Conservation (phyloP, 306 rosid species). For the Hylodesmum podocarpum region DNA sequence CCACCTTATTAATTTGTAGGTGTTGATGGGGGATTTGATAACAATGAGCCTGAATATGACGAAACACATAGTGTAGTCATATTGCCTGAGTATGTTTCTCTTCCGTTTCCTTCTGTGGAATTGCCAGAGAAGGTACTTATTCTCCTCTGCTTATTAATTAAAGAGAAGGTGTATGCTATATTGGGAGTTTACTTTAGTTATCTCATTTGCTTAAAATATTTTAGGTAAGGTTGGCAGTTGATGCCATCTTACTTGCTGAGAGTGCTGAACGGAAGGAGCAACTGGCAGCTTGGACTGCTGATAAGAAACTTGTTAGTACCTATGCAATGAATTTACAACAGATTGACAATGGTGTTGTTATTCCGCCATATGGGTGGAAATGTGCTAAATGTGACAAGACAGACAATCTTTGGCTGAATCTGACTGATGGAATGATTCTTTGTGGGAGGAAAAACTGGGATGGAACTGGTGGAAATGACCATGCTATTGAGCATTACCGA, state of each 20-base stretch:
- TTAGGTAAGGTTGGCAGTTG: constrained; percentile 93
- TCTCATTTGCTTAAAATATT: constrained; percentile 21
- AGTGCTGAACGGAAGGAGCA: constrained; percentile 91
- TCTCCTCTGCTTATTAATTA: neutral
- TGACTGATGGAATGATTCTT: constrained; percentile 84
- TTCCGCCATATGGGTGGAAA: constrained; percentile 94
- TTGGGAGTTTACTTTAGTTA: constrained; percentile 9
- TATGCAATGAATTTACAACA: constrained; percentile 74
- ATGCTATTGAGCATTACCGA: constrained; percentile 81
- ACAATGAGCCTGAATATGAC: constrained; percentile 73
- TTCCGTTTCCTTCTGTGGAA: constrained; percentile 95
- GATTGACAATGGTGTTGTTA: constrained; percentile 70
- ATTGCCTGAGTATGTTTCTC: constrained; percentile 75
- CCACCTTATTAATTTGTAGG: constrained; percentile 50
- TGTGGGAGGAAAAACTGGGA: constrained; percentile 98
- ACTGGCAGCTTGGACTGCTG: constrained; percentile 94
- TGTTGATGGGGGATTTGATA: constrained; percentile 90
- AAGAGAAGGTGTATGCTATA: neutral
- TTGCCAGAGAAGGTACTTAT: constrained; percentile 89
- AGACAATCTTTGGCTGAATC: constrained; percentile 93
- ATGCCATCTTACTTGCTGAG: constrained; percentile 73
- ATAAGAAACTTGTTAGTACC: constrained; percentile 60
- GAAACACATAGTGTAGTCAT: constrained; percentile 67
- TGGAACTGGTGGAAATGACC: constrained; percentile 95
- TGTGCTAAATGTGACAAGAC: constrained; percentile 86